A percentile compares a stretch with the other conserved stretches of the same genome.
These are phyloP conservation scores for Trichoderma erinaceum DNA, from an alignment of 495 filamentous ascomycete species.

Conservation along the genomic window DNA sequence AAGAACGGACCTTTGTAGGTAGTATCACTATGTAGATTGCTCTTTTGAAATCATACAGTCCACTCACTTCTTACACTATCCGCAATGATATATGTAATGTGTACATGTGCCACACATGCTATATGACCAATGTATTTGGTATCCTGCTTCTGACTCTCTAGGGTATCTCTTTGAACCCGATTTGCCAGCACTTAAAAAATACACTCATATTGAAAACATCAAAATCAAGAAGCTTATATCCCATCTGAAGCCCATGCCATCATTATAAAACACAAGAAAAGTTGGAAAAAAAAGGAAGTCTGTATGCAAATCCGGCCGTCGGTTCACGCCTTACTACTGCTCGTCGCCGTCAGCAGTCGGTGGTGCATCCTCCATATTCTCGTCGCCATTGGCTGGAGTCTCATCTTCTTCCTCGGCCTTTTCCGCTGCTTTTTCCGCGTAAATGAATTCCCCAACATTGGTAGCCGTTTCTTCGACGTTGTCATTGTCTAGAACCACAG, in stretches of 20 bases:
- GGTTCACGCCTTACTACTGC: background rate
- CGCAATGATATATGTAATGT: background rate
- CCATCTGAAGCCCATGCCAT: background rate
- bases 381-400: background rate
- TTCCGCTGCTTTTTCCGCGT: slow-evolving; percentile 5
- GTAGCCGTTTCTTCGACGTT: slow-evolving; percentile 59
- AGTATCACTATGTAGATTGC: background rate
- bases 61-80: background rate
- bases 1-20: background rate
- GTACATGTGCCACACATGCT: background rate
- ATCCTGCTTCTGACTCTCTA: background rate
- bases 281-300: background rate
- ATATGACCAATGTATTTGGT: background rate
- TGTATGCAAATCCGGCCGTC: too few species aligned
- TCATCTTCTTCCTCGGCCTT: background rate
- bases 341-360: slow-evolving; percentile 16
- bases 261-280: background rate
- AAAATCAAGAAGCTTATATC: background rate
- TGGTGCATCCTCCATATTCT: slow-evolving; percentile 16
- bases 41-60: background rate
- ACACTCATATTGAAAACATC: background rate
- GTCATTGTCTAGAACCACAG: slow-evolving; percentile 59
- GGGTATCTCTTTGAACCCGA: background rate
- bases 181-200: background rate
- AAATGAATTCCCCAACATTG: slow-evolving; percentile 20